These are phyloP conservation scores for Cydonia oblonga DNA, from an alignment of 331 rosid species.

Conservation along the genomic window DNA sequence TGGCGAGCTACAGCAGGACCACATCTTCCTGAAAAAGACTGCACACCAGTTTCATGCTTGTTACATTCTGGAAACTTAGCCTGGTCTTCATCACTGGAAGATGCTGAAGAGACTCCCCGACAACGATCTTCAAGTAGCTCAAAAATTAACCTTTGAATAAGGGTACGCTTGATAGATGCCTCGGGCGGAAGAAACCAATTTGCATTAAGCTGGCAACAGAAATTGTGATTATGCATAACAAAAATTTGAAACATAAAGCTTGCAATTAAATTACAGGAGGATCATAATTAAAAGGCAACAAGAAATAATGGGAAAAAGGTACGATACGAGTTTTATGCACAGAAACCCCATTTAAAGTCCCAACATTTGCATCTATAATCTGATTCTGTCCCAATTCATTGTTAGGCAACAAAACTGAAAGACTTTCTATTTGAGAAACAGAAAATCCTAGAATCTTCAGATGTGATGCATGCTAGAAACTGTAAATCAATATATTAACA, in stretches of 20 bases:
- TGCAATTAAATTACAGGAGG: not conserved
- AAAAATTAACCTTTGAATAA: slow-evolving; percentile 70
- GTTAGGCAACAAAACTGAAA: not conserved
- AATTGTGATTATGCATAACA: not conserved
- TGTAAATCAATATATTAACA: not conserved
- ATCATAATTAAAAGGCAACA: not conserved
- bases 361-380: not conserved
- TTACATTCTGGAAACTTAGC: slow-evolving; percentile 24
- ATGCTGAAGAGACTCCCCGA: slow-evolving; percentile 36
- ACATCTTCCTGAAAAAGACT: slow-evolving; percentile 32
- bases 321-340: not conserved
- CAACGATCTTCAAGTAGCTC: slow-evolving; percentile 48
- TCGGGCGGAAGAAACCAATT: slow-evolving; percentile 86
- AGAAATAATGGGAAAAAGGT: not conserved
- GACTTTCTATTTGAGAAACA: not conserved
- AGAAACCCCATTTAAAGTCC: not conserved
- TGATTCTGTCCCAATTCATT: not conserved
- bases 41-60: slow-evolving; percentile 24
- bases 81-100: slow-evolving; percentile 33
- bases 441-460: not conserved
- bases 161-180: slow-evolving; percentile 81
- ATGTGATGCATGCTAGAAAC: not conserved
- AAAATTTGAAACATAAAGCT: slow-evolving; percentile 5
- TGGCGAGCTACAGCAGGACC: slow-evolving; percentile 27
- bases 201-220: slow-evolving; percentile 57